Conservation (phyloP, 345 rosid genomes). For the Mercurialis annua region DNA sequence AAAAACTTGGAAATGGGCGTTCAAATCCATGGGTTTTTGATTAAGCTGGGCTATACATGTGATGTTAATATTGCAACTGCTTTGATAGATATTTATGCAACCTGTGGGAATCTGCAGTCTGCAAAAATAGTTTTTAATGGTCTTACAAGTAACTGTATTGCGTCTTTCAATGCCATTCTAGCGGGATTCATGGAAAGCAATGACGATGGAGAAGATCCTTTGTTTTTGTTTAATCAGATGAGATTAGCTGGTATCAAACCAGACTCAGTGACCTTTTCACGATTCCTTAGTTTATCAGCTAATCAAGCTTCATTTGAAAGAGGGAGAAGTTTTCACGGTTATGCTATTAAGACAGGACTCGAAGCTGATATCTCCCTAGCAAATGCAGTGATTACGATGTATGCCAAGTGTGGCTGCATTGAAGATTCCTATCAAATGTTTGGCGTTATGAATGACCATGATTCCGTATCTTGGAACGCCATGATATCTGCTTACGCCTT, state of each 20-base stretch:
- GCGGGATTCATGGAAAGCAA: constrained; percentile 23
- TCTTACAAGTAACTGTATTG: constrained; percentile 12
- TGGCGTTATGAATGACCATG: constrained; percentile 13
- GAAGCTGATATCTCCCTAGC: constrained; percentile 17
- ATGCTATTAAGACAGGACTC: constrained; percentile 28
- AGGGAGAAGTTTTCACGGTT: constrained; percentile 33
- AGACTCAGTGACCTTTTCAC: constrained; percentile 30
- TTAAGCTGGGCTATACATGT: background rate
- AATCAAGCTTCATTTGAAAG: constrained; percentile 26
- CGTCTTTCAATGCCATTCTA: constrained; percentile 32
- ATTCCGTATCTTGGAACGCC: constrained; percentile 39
- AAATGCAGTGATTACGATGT: constrained; percentile 32
- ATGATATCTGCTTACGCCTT: constrained; percentile 32
- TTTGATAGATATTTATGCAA: constrained; percentile 12
- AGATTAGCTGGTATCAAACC: constrained; percentile 24
- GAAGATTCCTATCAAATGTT: constrained; percentile 24
- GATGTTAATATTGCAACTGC: constrained; percentile 5
- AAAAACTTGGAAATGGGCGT: constrained; percentile 5
- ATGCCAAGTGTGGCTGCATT: constrained; percentile 37
- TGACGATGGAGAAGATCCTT: constrained; percentile 23
- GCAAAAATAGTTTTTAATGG: constrained; percentile 24
- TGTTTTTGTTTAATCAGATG: constrained; percentile 26
- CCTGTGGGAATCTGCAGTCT: constrained; percentile 5
- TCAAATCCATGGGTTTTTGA: constrained; percentile 13
- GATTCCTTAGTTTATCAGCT: constrained; percentile 28